Evolutionary conservation across 306 rosid species (phyloP).

Genomic region (Medicago arabica): DNA sequence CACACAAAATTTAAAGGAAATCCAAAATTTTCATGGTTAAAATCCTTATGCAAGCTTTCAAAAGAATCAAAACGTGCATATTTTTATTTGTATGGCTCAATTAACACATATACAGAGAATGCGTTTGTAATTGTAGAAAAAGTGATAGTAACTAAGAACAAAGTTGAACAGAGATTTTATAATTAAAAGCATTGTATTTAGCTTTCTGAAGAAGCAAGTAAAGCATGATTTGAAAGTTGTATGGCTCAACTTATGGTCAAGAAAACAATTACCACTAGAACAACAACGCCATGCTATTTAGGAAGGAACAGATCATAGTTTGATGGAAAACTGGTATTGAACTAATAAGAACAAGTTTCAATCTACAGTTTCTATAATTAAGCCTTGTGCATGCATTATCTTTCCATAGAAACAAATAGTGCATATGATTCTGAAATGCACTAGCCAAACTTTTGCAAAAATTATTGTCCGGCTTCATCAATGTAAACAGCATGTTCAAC

Average conservation of each 20-base stretch:
- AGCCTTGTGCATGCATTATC: not conserved
- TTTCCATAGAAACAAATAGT: not conserved
- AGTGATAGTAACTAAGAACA: not conserved
- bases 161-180: not conserved
- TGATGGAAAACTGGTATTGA: not conserved
- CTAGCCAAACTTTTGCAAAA: not conserved
- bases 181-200: not conserved
- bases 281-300: not conserved
- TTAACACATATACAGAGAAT: not conserved
- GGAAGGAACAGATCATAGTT: not conserved
- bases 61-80: not conserved
- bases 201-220: not conserved
- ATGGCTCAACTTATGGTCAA: conserved; percentile 1
- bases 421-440: not conserved
- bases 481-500: not conserved
- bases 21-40: not conserved
- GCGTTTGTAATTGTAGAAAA: not conserved
- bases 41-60: not conserved
- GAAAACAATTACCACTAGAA: not conserved
- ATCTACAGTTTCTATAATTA: not conserved
- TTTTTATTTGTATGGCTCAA: not conserved
- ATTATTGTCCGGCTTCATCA: not conserved
- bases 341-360: not conserved
- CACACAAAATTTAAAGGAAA: not conserved
- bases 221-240: not conserved